Evolutionary conservation across 768 basidiomycete genomes (phyloP).

Genomic region (Aureoboletus auriporus): DNA sequence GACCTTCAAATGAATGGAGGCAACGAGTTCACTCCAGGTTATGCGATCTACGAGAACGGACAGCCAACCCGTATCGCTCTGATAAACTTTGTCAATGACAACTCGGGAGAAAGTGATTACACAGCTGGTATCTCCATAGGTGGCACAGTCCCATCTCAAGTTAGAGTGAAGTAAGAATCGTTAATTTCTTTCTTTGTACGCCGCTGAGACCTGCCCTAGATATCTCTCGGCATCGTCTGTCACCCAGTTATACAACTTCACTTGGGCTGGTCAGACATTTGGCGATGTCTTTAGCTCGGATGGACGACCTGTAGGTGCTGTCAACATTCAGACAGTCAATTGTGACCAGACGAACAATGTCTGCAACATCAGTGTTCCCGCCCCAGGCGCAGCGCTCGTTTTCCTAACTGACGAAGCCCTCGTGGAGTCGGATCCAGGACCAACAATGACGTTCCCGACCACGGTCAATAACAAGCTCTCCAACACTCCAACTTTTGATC

Average conservation of each 20-base stretch:
- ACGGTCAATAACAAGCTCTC: constrained; percentile 30
- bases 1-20: too few relatives aligned
- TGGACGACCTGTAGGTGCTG: constrained; percentile 56
- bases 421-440: constrained; percentile 30
- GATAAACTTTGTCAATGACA: too few relatives aligned
- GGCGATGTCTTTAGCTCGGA: constrained; percentile 61
- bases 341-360: constrained; percentile 53
- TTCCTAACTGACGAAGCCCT: constrained; percentile 51
- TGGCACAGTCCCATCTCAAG: too few relatives aligned
- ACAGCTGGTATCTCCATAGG: too few relatives aligned
- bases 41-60: too few relatives aligned
- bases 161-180: too few relatives aligned
- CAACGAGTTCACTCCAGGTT: too few relatives aligned
- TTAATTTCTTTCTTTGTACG: too few relatives aligned
- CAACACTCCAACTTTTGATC: constrained; percentile 54
- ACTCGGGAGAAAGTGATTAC: too few relatives aligned
- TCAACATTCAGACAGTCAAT: constrained; percentile 51
- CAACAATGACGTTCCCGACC: constrained; percentile 50
- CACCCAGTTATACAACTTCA: constrained; percentile 59
- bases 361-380: constrained; percentile 60
- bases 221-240: constrained; percentile 57
- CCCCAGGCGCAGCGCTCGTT: constrained; percentile 73
- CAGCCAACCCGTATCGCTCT: too few relatives aligned
- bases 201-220: constrained; percentile 32
- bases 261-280: constrained; percentile 77